Conservation (phyloP, 108 stramenopile species). For the Cyclotella atomus region DNA sequence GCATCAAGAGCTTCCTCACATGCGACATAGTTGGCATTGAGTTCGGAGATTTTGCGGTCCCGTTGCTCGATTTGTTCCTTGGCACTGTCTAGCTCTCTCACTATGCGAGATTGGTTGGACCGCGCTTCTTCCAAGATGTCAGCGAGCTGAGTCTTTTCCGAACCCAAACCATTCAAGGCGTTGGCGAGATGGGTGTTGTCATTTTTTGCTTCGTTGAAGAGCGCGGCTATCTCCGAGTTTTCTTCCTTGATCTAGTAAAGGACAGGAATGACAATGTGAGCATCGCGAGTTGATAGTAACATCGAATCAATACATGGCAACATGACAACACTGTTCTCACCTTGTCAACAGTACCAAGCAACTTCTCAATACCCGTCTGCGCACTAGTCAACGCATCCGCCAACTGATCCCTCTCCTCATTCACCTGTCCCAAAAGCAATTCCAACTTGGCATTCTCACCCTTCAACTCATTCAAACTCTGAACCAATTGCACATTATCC, state of each 20-base stretch:
- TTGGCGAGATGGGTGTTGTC: constrained; percentile 9
- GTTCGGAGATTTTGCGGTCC: neutral
- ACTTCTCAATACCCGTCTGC: neutral
- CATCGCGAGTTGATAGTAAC: neutral
- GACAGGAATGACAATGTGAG: neutral
- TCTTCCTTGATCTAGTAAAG: neutral
- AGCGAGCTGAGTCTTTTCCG: constrained; percentile 11
- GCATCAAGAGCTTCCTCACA: constrained; percentile 1
- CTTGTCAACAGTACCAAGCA: neutral
- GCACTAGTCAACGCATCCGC: neutral
- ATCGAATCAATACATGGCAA: neutral
- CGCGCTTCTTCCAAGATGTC: constrained; percentile 1
- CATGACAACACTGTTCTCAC: neutral
- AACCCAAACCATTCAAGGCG: constrained; percentile 5
- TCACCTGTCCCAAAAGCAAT: neutral
- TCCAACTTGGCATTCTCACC: constrained; percentile 5
- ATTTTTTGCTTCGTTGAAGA: constrained; percentile 1
- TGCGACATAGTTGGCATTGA: neutral
- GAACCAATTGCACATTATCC: neutral
- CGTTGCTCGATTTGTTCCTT: constrained; percentile 1
- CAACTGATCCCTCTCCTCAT: neutral
- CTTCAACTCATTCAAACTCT: constrained; percentile 5
- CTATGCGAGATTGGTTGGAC: neutral
- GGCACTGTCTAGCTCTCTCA: neutral
- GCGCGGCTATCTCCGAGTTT: neutral